Conservation (phyloP, 1,284 basidiomycete genomes). For the Boletus smithii region DNA sequence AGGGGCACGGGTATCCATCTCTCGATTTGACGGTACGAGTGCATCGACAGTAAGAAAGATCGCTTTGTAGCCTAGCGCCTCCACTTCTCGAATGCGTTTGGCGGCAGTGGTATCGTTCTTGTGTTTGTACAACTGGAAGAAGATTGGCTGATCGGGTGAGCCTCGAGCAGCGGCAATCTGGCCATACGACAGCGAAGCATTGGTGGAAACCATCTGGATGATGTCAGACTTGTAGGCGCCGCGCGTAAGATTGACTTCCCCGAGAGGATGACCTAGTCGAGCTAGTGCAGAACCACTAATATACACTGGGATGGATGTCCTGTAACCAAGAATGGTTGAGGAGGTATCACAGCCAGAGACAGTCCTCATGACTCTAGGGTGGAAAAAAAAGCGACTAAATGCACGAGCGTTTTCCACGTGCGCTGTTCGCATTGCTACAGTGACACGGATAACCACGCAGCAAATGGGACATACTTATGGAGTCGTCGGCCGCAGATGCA, state of each 20-base stretch:
- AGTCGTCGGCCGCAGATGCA: slow-evolving; percentile 78
- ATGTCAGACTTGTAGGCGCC: slow-evolving; percentile 71
- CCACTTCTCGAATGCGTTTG: slow-evolving; percentile 70
- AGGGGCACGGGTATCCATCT: slow-evolving; percentile 68
- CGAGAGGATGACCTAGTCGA: slow-evolving; percentile 84
- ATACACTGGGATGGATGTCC: slow-evolving; percentile 78
- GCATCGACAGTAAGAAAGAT: slow-evolving; percentile 93
- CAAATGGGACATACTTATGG: slow-evolving; percentile 55
- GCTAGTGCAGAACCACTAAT: slow-evolving; percentile 86
- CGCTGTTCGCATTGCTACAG: slow-evolving; percentile 38
- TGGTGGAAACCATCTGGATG: slow-evolving; percentile 88
- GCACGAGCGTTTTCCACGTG: slow-evolving; percentile 65
- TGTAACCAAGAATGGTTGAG: slow-evolving; percentile 73
- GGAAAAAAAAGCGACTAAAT: slow-evolving; percentile 80
- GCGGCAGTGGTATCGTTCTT: slow-evolving; percentile 66
- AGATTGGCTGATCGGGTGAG: slow-evolving; percentile 62
- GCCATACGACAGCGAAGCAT: slow-evolving; percentile 75
- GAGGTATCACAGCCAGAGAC: slow-evolving; percentile 70
- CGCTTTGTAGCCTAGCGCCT: slow-evolving; percentile 73
- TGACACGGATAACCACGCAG: not conserved
- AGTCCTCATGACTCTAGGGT: slow-evolving; percentile 72
- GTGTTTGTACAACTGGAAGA: slow-evolving; percentile 90
- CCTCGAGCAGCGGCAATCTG: slow-evolving; percentile 65
- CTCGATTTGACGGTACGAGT: slow-evolving; percentile 80
- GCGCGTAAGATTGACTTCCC: slow-evolving; percentile 81